Conservation (phyloP, 202 grass and related monocot genomes). For the Setaria italica region DNA sequence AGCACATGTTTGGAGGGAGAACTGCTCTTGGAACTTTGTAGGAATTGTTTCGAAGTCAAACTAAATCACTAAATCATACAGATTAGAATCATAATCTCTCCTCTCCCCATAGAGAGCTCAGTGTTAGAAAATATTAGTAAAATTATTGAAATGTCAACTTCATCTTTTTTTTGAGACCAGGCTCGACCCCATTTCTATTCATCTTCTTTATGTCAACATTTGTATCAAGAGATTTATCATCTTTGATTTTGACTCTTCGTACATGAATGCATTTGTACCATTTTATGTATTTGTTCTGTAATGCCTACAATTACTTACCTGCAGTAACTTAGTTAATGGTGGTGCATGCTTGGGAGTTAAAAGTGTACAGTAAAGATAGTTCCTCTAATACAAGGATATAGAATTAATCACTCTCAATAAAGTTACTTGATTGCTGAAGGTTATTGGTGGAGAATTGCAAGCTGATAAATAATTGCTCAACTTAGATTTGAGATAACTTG, state of each 20-base stretch:
- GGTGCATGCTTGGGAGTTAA: neutral
- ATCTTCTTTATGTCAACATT: neutral
- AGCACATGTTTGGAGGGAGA: neutral
- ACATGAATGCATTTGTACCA: neutral
- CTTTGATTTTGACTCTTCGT: neutral
- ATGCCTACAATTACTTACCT: neutral
- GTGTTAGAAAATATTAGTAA: neutral
- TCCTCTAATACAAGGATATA: slow-evolving; percentile 15
- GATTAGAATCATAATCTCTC: too few species aligned
- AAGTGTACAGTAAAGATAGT: slow-evolving; percentile 18
- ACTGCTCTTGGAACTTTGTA: neutral
- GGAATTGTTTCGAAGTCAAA: neutral
- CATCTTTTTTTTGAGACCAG: too few species aligned
- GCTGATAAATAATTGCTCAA: neutral
- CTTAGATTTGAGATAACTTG: slow-evolving; percentile 10
- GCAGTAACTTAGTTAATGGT: neutral
- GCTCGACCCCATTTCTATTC: neutral
- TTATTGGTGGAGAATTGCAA: slow-evolving; percentile 25
- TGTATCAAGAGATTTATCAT: neutral
- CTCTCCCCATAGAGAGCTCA: neutral
- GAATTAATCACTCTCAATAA: neutral
- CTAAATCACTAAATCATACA: neutral
- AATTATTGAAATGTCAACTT: neutral
- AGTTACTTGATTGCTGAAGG: slow-evolving; percentile 14
- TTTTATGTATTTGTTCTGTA: slow-evolving; percentile 1